Evolutionary conservation across 805 yeast species (phyloP).

Genomic region (Metschnikowia gelsemii): DNA sequence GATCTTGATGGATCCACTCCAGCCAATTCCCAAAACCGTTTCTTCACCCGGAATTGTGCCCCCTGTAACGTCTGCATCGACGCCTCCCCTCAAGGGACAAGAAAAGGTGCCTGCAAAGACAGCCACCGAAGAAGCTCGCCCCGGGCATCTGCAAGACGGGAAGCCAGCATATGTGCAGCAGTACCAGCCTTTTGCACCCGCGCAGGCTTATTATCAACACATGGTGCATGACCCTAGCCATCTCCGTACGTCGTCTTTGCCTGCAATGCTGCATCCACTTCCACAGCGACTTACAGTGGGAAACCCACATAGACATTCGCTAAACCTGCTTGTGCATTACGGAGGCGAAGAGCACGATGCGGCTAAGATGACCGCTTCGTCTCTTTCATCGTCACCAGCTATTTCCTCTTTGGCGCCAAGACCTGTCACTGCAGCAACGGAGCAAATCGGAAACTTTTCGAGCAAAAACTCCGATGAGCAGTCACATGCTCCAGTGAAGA

Average conservation of each 20-base stretch:
- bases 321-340: slow-evolving; percentile 5
- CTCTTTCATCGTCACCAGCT: neutral
- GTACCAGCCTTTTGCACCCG: slow-evolving; percentile 19
- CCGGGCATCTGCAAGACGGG: neutral
- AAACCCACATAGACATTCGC: slow-evolving; percentile 18
- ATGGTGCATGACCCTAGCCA: slow-evolving; percentile 16
- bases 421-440: too few species aligned
- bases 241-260: slow-evolving; percentile 19
- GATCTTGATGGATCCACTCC: slow-evolving; percentile 40
- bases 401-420: neutral
- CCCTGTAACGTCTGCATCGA: neutral
- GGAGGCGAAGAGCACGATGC: neutral
- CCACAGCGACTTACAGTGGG: slow-evolving; percentile 10
- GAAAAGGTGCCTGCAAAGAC: slow-evolving; percentile 4
- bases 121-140: neutral
- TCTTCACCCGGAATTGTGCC: neutral
- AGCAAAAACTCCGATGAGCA: neutral
- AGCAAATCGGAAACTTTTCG: too few species aligned
- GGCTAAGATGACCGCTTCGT: neutral
- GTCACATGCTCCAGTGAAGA: slow-evolving; percentile 9
- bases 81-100: neutral
- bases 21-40: slow-evolving; percentile 21
- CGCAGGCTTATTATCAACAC: slow-evolving; percentile 18
- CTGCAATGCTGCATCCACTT: slow-evolving; percentile 16
- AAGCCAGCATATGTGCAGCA: slow-evolving; percentile 16